Conservation (phyloP, 1,139 yeast genomes). For the Scheffersomyces cryptocercus region DNA sequence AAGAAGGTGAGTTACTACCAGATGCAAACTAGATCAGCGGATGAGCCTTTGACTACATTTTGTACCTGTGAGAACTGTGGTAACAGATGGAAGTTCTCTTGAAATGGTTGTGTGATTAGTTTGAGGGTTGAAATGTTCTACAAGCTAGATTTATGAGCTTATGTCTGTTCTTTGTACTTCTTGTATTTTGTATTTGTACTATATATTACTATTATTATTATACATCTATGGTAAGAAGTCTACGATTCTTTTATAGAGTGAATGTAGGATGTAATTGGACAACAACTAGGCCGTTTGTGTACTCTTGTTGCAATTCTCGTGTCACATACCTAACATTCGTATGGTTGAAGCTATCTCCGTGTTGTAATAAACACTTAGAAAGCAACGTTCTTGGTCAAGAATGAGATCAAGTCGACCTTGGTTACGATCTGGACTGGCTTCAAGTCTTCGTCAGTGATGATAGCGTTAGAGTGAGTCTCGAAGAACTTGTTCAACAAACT, state of each 20-base stretch:
- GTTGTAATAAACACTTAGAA: slow-evolving; percentile 5
- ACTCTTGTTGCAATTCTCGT: too few relatives aligned
- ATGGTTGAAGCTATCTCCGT: too few relatives aligned
- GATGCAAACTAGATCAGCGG: slow-evolving; percentile 97
- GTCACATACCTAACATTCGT: too few relatives aligned
- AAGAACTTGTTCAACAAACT: slow-evolving; percentile 74
- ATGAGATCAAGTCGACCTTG: slow-evolving; percentile 80
- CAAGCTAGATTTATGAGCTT: not conserved
- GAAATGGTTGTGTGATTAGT: slow-evolving; percentile 2
- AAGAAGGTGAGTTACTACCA: slow-evolving; percentile 96
- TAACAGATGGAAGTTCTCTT: slow-evolving; percentile 94
- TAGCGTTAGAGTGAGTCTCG: slow-evolving; percentile 84
- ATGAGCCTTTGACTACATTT: slow-evolving; percentile 96
- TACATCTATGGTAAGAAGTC: too few relatives aligned
- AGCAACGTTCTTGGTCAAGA: slow-evolving; percentile 45
- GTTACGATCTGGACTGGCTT: slow-evolving; percentile 85
- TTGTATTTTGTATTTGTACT: not conserved
- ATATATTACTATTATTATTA: not conserved
- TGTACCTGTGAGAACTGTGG: slow-evolving; percentile 98
- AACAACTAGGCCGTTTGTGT: too few relatives aligned
- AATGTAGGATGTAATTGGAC: too few relatives aligned
- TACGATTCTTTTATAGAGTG: too few relatives aligned
- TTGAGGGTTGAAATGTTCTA: slow-evolving; percentile 1
- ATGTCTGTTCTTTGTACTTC: not conserved
- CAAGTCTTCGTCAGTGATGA: slow-evolving; percentile 70